Base-by-base conservation (phyloP, 139 green algal species). In the Nannochloris sp. region DNA sequence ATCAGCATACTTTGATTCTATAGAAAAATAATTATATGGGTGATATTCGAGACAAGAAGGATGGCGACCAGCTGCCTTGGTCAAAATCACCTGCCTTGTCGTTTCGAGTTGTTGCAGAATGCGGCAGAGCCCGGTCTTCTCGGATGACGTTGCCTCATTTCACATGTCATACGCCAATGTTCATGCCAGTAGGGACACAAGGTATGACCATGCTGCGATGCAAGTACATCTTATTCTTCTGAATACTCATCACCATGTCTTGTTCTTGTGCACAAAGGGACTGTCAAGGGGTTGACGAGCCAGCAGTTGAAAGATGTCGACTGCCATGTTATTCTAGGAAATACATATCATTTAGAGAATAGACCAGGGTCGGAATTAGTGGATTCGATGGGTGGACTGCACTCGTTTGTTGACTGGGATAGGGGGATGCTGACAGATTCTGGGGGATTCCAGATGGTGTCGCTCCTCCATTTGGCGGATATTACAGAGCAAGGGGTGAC, bases 101-200 rank as follows among this genome's bases (percentile, higher is more conserved):
- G 5, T 83, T 79, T 33, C 49, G 91, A 73, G 86, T 93, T 10
- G 23, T 90, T 28, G 87, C 86, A 1, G 62, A 70, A 43, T 76
- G 86, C 36, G 85, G 86, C 3, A 67, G 84, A 2, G 91, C 91
- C 1, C 71, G 91, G 4, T 78, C 78, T 8, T 58, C 80, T 1
- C 65, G 55, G 14, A 86, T 97, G 83, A 89, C 73, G 26, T 80
- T 98, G 43, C 89, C 89, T 0, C 91, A 96, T 58, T 85, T 77
- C 67, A 80, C 67, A 8, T 90, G 80, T 31, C 72, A 90, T 53
- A 97, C 89, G 12, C 92, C 92, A 13, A 96, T 97, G 91, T 98
- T 97, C 79, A 98, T 98, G 92, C 92, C 92, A 3, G 92, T 98
- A 2, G 92, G 92, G 40, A 98, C 92, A 6, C 88, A 97, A 79